Base-by-base conservation (phyloP, 2,329 filamentous ascomycete genomes). In the Blastomyces percursus region DNA sequence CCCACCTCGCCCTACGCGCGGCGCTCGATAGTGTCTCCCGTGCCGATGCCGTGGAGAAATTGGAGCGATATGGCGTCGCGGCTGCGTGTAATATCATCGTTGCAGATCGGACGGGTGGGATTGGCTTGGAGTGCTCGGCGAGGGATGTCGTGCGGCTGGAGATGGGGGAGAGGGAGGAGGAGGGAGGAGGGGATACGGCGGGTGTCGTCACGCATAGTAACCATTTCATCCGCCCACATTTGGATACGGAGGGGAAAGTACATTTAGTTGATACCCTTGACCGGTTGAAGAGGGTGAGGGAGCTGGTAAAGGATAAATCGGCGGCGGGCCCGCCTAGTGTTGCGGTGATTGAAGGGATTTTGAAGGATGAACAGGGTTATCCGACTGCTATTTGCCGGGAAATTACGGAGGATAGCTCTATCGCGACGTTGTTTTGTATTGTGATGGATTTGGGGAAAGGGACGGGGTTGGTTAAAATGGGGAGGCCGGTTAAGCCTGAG, bases 51-150 rank as follows among this genome's bases (percentile, higher is more conserved):
- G 74, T 81, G 1, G 65, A 66, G 8, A 75, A 67, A 51, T 67
- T 85, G 12, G 72, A 79, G 63, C 69, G 70, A 50, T 68, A 73
- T 32, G 82, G 82, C 8, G 77, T 85, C 55, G 82, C 82, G 0
- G 75, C 76, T 7, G 76, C 81, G 2, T 82, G 80, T 60, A 81
- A 84, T 65, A 83, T 85, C 64, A 71, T 82, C 0, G 71, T 85
- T 46, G 82, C 78, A 0, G 81, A 84, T 69, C 65, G 71, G 21
- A 73, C 68, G 0, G 78, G 77, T 0, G 75, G 76, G 0, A 67
- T 80, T 4, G 82, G 82, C 0, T 65, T 84, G 7, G 82, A 85
- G 67, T 84, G 78, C 57, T 71, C 68, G n/a, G 63, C 64, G 51
- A 52, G 64, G 2, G 71, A 72, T 61, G 62, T 65, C 16, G 58